Evolutionary conservation across 768 basidiomycete genomes (phyloP), one percentile per base, ranked within the genome.

Genomic region (Inosperma sp.): DNA sequence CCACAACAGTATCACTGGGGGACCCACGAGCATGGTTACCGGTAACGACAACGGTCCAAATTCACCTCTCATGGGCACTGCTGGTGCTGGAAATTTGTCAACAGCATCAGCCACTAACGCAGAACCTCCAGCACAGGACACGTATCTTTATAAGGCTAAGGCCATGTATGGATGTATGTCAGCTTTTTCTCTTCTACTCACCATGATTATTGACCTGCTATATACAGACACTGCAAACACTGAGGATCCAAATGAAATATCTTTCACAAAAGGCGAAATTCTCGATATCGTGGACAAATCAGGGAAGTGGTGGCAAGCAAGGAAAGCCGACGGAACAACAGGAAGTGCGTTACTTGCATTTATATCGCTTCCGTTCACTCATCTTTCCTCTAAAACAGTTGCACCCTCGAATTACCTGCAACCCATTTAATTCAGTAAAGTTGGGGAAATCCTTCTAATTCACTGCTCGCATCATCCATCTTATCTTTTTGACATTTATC

Each of bases 171-270:
- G 86, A 48, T 96, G 93, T 94, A 62, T 66, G 59, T 62, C 23
- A 45, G n/a, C 16, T 73, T 13, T 44, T 49, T 53, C 37, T 52
- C 42, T 17, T 56, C 52, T 48, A 23, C 35, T 3, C 23, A 9
- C 36, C 44, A 40, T 57, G 47, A 46, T 46, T 17, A 53, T 34
- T 59, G 55, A 60, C 65, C 22, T 69, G 56, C 48, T 31, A 14
- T 42, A 57, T 56, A 31, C 68, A 98, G 95, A 99, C 72, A 81
- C 80, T 42, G 95, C 93, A n/a, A 91, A 88, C 2, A 74, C 88
- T 23, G 94, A 97, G 51, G 96, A 99, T 66, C 90, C 94, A 10
- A 96, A 90, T 63, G 96, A 99, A 70, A 87, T 99, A 33, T 89
- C 90, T 41, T 97, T 99, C 68, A 62, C 72, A 45, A 97, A 97